These are phyloP conservation scores for Jacaranda mimosifolia DNA, from an alignment of 257 asterid genomes.

Conservation along the genomic window DNA sequence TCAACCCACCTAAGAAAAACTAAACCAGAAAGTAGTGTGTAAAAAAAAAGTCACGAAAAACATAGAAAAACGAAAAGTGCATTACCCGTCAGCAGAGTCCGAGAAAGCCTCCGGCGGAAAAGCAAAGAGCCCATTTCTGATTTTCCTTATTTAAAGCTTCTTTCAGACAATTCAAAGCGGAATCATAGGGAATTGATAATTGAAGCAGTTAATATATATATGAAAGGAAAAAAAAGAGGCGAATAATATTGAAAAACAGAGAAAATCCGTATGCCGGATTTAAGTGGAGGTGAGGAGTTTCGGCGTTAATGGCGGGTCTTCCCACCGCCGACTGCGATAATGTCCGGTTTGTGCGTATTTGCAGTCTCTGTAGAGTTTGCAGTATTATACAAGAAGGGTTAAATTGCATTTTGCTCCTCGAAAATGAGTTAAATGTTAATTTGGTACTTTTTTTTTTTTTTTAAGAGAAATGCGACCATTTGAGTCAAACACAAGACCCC, in stretches of 20 bases:
- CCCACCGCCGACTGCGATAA: slow-evolving; percentile 48
- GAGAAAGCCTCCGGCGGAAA: slow-evolving; percentile 55
- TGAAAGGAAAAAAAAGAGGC: neutral
- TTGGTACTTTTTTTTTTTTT: no score
- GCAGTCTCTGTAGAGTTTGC: neutral
- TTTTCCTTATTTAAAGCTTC: neutral
- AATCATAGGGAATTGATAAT: slow-evolving; percentile 17
- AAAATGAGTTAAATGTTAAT: neutral
- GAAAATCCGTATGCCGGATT: slow-evolving; percentile 27
- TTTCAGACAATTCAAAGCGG: slow-evolving; percentile 12
- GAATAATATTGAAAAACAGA: slow-evolving; percentile 2
- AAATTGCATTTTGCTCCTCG: slow-evolving; percentile 32
- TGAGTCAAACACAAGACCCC: no score
- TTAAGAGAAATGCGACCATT: no score
- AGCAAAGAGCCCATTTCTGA: slow-evolving; percentile 55
- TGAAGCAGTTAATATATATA: neutral
- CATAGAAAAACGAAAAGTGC: neutral
- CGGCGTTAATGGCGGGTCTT: slow-evolving; percentile 51
- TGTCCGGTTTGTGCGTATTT: slow-evolving; percentile 37
- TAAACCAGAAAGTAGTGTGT: neutral
- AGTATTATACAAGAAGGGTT: neutral
- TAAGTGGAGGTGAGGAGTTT: slow-evolving; percentile 45
- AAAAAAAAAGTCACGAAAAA: neutral
- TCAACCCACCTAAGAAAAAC: slow-evolving; percentile 8
- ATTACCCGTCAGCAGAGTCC: slow-evolving; percentile 48